phyloP scores from a whole-genome alignment of 2,329 filamentous ascomycete species.

The Metarhizium sp. region DNA sequence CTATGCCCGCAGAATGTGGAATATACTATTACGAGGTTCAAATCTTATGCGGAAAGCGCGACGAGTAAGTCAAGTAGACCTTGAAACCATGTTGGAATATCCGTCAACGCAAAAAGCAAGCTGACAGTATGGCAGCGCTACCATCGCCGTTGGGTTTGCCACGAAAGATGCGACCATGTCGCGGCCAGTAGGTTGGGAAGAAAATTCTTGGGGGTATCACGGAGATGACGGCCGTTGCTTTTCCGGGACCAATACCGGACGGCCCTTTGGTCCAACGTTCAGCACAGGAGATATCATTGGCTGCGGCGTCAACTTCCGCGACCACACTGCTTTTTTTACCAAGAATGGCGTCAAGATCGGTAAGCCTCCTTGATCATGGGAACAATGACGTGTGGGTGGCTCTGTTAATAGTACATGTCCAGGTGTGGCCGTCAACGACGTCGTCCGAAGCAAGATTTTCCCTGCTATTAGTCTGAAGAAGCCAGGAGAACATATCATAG shows the following conservation, averaged over 20 bases:
- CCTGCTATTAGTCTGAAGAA: slow-evolving; percentile 58
- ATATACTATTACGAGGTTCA: slow-evolving; percentile 86
- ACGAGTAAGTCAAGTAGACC: slow-evolving; percentile 37
- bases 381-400: neutral
- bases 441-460: slow-evolving; percentile 55
- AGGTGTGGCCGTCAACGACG: slow-evolving; percentile 64
- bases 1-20: slow-evolving; percentile 82
- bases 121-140: slow-evolving; percentile 33
- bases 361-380: slow-evolving; percentile 19
- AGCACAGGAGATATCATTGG: slow-evolving; percentile 50
- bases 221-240: slow-evolving; percentile 58
- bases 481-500: slow-evolving; percentile 49
- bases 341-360: slow-evolving; percentile 52
- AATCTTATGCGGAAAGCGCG: slow-evolving; percentile 39
- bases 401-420: neutral
- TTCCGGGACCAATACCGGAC: slow-evolving; percentile 45
- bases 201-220: slow-evolving; percentile 60
- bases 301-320: slow-evolving; percentile 57
- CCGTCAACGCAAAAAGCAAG: neutral
- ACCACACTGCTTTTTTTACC: slow-evolving; percentile 58
- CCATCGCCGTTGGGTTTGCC: slow-evolving; percentile 55
- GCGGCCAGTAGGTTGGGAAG: slow-evolving; percentile 57
- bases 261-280: slow-evolving; percentile 47
- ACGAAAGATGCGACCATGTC: slow-evolving; percentile 42
- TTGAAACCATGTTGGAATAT: neutral